A percentile compares a stretch with the other conserved stretches of the same genome.
Conservation (phyloP, 805 yeast species). For the Saturnispora quitensis region DNA sequence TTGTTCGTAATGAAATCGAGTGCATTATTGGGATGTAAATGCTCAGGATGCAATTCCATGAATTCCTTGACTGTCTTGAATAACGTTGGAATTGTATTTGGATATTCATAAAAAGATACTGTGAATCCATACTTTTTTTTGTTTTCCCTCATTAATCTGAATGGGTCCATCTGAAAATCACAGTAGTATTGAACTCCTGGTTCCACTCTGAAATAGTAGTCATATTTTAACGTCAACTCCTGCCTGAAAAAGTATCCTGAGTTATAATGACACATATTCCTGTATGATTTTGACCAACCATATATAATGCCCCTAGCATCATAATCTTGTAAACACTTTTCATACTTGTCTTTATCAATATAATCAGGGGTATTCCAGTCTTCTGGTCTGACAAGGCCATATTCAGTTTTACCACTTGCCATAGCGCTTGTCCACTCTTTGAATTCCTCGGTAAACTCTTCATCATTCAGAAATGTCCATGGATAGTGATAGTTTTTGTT, state of each 20-base stretch:
- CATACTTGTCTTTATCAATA: slow-evolving; percentile 52
- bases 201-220: slow-evolving; percentile 92
- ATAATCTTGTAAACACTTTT: slow-evolving; percentile 37
- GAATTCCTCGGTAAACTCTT: slow-evolving; percentile 55
- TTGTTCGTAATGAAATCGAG: slow-evolving; percentile 49
- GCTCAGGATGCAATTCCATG: slow-evolving; percentile 46
- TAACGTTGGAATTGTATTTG: slow-evolving; percentile 75
- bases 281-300: slow-evolving; percentile 57
- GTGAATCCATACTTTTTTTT: slow-evolving; percentile 82
- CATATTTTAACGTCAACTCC: slow-evolving; percentile 58
- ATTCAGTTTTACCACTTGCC: slow-evolving; percentile 60
- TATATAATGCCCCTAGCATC: slow-evolving; percentile 44
- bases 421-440: slow-evolving; percentile 49
- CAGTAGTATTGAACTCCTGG: slow-evolving; percentile 86
- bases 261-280: slow-evolving; percentile 95
- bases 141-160: slow-evolving; percentile 66
- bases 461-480: slow-evolving; percentile 75
- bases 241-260: slow-evolving; percentile 87
- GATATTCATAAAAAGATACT: slow-evolving; percentile 72
- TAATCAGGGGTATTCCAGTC: slow-evolving; percentile 75
- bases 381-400: slow-evolving; percentile 53
- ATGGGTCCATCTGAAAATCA: slow-evolving; percentile 84
- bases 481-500: slow-evolving; percentile 58
- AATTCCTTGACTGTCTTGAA: slow-evolving; percentile 70
- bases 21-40: slow-evolving; percentile 56